Conservation (phyloP, 768 basidiomycete genomes). For the Russula griseocarnosa region DNA sequence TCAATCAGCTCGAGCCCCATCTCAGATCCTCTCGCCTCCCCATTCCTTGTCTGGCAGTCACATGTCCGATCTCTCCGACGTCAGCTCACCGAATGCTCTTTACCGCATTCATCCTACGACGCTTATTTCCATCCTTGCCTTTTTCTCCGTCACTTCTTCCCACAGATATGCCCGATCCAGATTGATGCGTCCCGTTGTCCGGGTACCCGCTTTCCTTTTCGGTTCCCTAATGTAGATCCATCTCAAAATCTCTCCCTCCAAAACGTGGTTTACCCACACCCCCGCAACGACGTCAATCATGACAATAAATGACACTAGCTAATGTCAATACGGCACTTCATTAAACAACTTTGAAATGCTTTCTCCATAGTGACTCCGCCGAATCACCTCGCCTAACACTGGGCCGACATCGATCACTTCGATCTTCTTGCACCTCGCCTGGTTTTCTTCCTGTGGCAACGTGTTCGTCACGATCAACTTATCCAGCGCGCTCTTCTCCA, state of each 20-base stretch:
- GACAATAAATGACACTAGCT: not conserved
- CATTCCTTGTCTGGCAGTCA: constrained; percentile 15
- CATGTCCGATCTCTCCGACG: constrained; percentile 27
- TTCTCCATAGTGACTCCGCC: constrained; percentile 96
- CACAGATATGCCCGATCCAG: constrained; percentile 24
- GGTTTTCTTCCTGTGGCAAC: constrained; percentile 82
- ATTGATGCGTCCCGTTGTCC: constrained; percentile 6
- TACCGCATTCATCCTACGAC: constrained; percentile 8
- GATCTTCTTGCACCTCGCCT: constrained; percentile 67
- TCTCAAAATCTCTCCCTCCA: constrained; percentile 4
- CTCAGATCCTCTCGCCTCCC: constrained; percentile 10
- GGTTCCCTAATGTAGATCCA: not conserved
- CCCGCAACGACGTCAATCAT: constrained; percentile 11
- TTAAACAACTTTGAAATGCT: constrained; percentile 86
- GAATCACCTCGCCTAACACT: constrained; percentile 93
- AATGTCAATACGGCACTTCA: constrained; percentile 75
- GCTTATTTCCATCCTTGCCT: constrained; percentile 21
- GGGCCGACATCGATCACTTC: constrained; percentile 94
- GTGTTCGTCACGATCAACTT: constrained; percentile 99
- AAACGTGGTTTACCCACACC: constrained; percentile 1
- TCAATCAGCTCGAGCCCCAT: not conserved
- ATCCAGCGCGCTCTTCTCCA: constrained; percentile 73
- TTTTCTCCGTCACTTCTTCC: constrained; percentile 5
- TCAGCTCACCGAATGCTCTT: constrained; percentile 8
- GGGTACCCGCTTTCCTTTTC: constrained; percentile 4